Evolutionary conservation across 129 eudicot species (phyloP).

Genomic region (Chrysanthemum seticuspe): DNA sequence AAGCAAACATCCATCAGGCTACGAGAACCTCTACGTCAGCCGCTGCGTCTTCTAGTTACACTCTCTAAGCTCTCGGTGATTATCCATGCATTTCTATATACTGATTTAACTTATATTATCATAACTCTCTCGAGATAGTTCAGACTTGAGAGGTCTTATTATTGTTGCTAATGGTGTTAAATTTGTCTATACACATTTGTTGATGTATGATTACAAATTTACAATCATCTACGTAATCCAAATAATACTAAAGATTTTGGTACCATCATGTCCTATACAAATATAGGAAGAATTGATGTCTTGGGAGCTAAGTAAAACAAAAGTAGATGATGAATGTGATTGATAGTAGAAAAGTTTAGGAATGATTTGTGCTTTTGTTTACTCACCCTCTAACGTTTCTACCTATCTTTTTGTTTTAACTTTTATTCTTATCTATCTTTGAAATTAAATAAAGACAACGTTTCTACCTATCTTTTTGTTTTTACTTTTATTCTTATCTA

Average conservation of each 20-base stretch:
- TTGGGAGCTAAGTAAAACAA: slow-evolving; percentile 31
- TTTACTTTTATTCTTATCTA: not conserved
- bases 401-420: not conserved
- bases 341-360: slow-evolving; percentile 17
- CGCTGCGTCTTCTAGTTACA: no score
- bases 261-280: not conserved
- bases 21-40: no score
- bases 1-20: no score
- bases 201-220: no score
- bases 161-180: no score
- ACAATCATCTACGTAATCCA: no score
- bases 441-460: not conserved
- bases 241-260: not conserved
- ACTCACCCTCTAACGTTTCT: not conserved
- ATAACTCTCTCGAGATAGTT: no score
- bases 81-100: no score
- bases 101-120: no score
- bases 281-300: slow-evolving; percentile 1
- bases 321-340: slow-evolving; percentile 20
- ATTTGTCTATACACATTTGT: no score
- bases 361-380: not conserved
- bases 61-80: no score
- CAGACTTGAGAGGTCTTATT: no score
- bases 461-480: not conserved
- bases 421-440: not conserved